A percentile compares a stretch with the other conserved stretches of the same genome.
phyloP scores from a whole-genome alignment of 177 flowering plant species.

The Vitis hybrid region DNA sequence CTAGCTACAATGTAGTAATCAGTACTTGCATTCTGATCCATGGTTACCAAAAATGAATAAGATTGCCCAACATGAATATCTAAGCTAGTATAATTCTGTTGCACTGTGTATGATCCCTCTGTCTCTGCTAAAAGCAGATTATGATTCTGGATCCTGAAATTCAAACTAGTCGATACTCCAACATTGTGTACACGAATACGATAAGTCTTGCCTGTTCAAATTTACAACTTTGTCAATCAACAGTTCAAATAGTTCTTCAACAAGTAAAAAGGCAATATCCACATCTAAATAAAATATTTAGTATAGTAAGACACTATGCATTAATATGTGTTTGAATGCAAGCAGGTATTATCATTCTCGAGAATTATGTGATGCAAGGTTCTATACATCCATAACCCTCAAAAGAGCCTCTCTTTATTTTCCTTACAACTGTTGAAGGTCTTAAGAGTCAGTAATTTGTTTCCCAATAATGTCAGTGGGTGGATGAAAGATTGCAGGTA shows the following conservation, averaged over 20 bases:
- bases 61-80: conserved; percentile 98
- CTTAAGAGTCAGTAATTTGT: no score
- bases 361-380: no score
- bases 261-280: no score
- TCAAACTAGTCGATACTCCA: conserved; percentile 85
- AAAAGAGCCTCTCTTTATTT: no score
- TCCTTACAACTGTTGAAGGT: no score
- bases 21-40: conserved; percentile 90
- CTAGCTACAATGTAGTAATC: conserved; percentile 98
- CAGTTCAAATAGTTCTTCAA: not conserved
- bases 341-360: no score
- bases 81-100: conserved; percentile 85
- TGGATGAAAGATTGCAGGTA: no score
- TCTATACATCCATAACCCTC: no score
- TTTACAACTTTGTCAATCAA: conserved; percentile 5
- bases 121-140: conserved; percentile 77
- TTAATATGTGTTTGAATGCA: no score
- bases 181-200: conserved; percentile 90
- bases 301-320: no score
- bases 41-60: conserved; percentile 83
- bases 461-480: no score
- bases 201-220: conserved; percentile 82
- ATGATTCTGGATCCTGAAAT: conserved; percentile 92
- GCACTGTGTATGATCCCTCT: conserved; percentile 93
- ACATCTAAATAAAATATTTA: no score